Base-by-base conservation (phyloP, 768 basidiomycete genomes). In the Phylloporus sp. region DNA sequence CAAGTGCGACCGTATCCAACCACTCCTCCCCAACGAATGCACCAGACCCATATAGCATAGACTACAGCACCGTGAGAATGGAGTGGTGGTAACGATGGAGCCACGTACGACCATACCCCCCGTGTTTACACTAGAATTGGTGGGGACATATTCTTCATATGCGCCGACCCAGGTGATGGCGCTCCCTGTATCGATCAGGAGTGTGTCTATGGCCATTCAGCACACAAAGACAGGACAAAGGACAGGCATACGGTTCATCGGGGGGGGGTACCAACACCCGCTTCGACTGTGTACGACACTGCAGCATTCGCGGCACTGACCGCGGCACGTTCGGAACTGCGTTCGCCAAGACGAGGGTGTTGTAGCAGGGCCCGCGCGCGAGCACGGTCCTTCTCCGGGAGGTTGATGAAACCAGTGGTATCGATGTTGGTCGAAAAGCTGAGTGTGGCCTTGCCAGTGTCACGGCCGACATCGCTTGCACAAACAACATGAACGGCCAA, bases 181-280 rank as follows among this genome's bases (percentile, higher is more conserved):
- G 45, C 69, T 72, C 43, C 69, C 69, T 2, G 70, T 70, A 40
- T 71, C 69, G 13, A 71, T 47, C 5, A 70, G 22, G 16, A 70
- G 58, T 7, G 56, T 56, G 38, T 59, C 72, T 72, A 27, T 7
- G 20, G 35, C 23, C 23, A 4, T 15, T 43, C 6, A 49, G 43
- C 29, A 8, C 15, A 2, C 11, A 6, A 22, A 39, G 9, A 4
- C 23, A 20, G 18, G 10, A 11, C 23, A 10, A 26, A 44, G 2
- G 18, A 22, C 10, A 23, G 28, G 47, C 68, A 34, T 47, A 72
- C 72, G 54, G 32, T 59, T 38, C 12, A 67, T 59, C 1, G 67
- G 42, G 24, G 42, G 24, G 69, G 69, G 24, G 50, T 59, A 3
- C 68, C 69, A 24, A 70, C 11, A 12, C 58, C 55, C n/a, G 69